Percentiles rank a stretch among this genome's conserved stretches.
Conservation (phyloP, 805 yeast species). For the Suhomyces faveliae region DNA sequence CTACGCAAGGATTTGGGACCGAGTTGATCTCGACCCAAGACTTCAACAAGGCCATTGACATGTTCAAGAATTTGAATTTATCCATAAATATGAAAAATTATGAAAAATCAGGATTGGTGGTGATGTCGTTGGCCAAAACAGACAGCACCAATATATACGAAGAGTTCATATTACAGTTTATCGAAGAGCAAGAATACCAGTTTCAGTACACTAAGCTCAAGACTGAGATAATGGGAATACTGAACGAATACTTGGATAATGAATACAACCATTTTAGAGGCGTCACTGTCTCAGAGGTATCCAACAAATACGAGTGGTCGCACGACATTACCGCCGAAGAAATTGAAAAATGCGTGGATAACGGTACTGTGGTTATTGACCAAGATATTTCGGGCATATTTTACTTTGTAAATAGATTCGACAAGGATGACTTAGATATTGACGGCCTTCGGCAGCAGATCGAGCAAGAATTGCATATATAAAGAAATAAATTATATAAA, state of each 20-base stretch:
- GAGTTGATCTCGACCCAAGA: constrained; percentile 72
- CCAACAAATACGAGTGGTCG: constrained; percentile 60
- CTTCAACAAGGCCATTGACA: constrained; percentile 56
- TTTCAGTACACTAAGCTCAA: constrained; percentile 25
- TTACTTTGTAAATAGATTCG: constrained; percentile 52
- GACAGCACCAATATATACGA: constrained; percentile 25
- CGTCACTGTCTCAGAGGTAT: constrained; percentile 40
- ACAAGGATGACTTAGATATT: constrained; percentile 11
- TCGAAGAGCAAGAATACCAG: constrained; percentile 22
- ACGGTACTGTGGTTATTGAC: constrained; percentile 63
- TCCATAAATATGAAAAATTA: constrained; percentile 47
- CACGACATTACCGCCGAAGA: constrained; percentile 64
- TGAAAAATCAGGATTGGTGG: constrained; percentile 33
- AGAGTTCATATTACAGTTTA: constrained; percentile 23
- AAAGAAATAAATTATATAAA: no score
- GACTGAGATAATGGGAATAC: constrained; percentile 18
- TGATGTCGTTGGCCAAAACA: constrained; percentile 24
- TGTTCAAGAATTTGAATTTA: constrained; percentile 55
- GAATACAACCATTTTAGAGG: constrained; percentile 30
- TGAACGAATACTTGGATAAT: constrained; percentile 17
- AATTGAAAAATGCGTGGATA: constrained; percentile 53
- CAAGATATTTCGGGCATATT: constrained; percentile 64
- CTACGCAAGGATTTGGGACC: constrained; percentile 48
- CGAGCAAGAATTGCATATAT: constrained; percentile 6
- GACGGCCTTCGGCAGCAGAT: constrained; percentile 8